Base-by-base conservation (phyloP, 805 yeast species). In the Komagataella mondaviorum region DNA sequence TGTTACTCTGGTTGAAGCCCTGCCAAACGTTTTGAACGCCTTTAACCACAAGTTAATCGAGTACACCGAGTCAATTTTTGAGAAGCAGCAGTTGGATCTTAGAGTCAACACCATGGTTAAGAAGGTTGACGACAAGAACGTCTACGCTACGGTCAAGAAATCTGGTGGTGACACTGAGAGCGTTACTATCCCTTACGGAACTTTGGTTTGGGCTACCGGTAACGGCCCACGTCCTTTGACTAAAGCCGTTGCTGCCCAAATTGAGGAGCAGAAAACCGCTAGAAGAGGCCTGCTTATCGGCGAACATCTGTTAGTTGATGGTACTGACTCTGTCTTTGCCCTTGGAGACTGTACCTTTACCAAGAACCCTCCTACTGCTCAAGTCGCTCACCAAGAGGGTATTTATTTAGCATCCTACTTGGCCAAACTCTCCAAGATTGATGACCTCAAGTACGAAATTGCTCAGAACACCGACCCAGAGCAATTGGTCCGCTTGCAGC, bases 131-230 rank as follows among this genome's bases (percentile, higher is more conserved):
- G 80, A 75, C 55, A 80, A 77, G 60, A 71, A 72, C 51, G 88
- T 90, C 58, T 73, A 76, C 58, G 95, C 91, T 44, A 78, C 77
- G 61, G 79, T 74, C 52, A 86, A 85, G 58, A 69, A 74, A 44
- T 76, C 79, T 45, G 82, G 82, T 57, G 96, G 95, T 20, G 63
- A 82, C 8, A 71, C 82, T 55, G 78, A 78, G 52, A 68, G 64
- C 61, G 64, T 72, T 45, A 67, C 71, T 39, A 73, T 90, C 61
- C 96, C 96, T 49, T 90, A 90, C 65, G 98, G 98, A 64, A 75
- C 88, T 60, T 76, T 90, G 58, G 95, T 90, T 56, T 90, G 98
- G 98, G 97, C 97, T 53, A 90, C 96, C 55, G 98, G 98, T 71
- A 89, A 90, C 68, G 89, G 90, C 51, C 89, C 88, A 56, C 81